Evolutionary conservation across 805 yeast species (phyloP).

Genomic region (Suhomyces vadensis): DNA sequence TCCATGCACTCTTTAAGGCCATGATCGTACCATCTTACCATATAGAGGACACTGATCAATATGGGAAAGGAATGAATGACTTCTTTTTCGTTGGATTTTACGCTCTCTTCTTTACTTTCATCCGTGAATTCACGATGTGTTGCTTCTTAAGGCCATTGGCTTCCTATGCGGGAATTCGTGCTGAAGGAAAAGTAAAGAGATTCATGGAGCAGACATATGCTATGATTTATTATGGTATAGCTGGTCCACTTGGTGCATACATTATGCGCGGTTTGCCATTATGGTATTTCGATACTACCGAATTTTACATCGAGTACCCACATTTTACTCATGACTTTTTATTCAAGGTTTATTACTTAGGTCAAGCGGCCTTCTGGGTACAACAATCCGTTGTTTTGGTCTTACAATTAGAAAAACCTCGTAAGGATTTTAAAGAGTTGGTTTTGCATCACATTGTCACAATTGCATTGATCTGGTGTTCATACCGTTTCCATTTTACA

Average conservation of each 20-base stretch:
- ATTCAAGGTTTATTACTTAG: slow-evolving; percentile 80
- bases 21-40: slow-evolving; percentile 68
- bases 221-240: slow-evolving; percentile 71
- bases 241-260: slow-evolving; percentile 86
- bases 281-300: slow-evolving; percentile 86
- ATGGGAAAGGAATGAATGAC: slow-evolving; percentile 88
- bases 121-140: slow-evolving; percentile 91
- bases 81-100: slow-evolving; percentile 75
- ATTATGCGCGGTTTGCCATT: slow-evolving; percentile 79
- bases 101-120: slow-evolving; percentile 85
- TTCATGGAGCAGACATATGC: slow-evolving; percentile 94
- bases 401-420: slow-evolving; percentile 87
- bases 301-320: slow-evolving; percentile 81
- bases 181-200: slow-evolving; percentile 63
- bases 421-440: slow-evolving; percentile 90
- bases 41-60: slow-evolving; percentile 61
- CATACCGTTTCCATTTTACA: slow-evolving; percentile 93
- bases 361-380: slow-evolving; percentile 97
- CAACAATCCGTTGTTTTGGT: slow-evolving; percentile 87
- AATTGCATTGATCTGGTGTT: slow-evolving; percentile 77
- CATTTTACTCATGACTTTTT: slow-evolving; percentile 69
- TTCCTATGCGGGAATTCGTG: slow-evolving; percentile 46
- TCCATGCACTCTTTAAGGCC: slow-evolving; percentile 58
- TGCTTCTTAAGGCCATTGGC: slow-evolving; percentile 75
- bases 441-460: slow-evolving; percentile 94